These are phyloP conservation scores for Fusarium avenaceum DNA, from an alignment of 2,329 filamentous ascomycete genomes.

Conservation along the genomic window DNA sequence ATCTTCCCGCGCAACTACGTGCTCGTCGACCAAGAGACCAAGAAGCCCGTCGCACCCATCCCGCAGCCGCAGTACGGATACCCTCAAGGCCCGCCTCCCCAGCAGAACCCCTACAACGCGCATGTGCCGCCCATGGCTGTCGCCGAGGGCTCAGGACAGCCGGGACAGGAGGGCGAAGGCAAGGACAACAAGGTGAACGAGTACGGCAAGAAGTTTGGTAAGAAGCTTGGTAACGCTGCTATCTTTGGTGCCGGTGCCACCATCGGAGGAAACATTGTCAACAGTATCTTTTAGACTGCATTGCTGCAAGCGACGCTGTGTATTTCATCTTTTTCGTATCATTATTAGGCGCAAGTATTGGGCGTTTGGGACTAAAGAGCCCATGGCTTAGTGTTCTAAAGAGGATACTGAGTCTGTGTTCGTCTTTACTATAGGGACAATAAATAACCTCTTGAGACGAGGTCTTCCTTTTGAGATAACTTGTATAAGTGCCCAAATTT, in stretches of 20 bases:
- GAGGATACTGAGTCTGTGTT: conserved; percentile 8
- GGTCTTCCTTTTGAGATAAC: background rate
- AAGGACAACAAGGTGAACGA: conserved; percentile 79
- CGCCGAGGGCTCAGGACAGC: conserved; percentile 66
- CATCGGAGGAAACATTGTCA: conserved; percentile 89
- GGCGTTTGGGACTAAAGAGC: conserved; percentile 36
- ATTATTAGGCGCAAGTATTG: conserved; percentile 12
- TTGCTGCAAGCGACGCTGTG: background rate
- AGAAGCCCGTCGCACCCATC: conserved; percentile 54
- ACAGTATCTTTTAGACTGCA: conserved; percentile 80
- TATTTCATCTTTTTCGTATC: background rate
- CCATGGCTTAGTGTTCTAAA: conserved; percentile 18
- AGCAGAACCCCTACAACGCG: conserved; percentile 74
- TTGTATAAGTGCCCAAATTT: background rate
- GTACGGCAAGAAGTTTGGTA: conserved; percentile 94
- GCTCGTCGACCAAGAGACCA: conserved; percentile 74
- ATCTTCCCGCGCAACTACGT: conserved; percentile 98
- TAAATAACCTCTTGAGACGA: background rate
- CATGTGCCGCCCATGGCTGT: conserved; percentile 83
- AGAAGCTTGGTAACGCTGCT: conserved; percentile 84
- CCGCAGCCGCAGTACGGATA: conserved; percentile 57
- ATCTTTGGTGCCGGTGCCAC: conserved; percentile 95
- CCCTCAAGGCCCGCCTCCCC: conserved; percentile 59
- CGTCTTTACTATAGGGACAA: background rate
- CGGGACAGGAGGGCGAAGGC: conserved; percentile 59